Evolutionary conservation across 2,329 filamentous ascomycete species (phyloP), one percentile per base, ranked within the genome.

Genomic region (Stachybotrys chartarum): DNA sequence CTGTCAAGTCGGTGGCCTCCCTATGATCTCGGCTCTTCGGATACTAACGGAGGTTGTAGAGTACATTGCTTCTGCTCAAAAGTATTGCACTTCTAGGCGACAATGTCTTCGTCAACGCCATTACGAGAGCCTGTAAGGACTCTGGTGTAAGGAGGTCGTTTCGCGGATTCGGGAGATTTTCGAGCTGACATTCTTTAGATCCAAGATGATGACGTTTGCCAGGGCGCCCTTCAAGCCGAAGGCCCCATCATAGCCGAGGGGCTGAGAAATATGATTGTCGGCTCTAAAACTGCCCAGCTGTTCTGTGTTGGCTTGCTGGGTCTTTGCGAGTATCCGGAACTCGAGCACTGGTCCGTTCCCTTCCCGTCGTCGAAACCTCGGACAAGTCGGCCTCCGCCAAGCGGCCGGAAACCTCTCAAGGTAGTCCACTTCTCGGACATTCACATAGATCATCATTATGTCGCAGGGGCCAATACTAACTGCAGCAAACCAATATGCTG

Each of bases 401-500:
- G 76, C 53, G 73, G 75, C 3, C 65, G 75, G 63, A 60, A 68
- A 6, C 77, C 80, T 6, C 63, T 83, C 59, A 76, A 78, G 59
- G 71, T 85, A 5, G 79, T 83, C 30, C 82, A 85, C 61, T 80
- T 80, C 64, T 82, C 79, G 12, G 82, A 85, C 59, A 80, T 83
- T 47, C 82, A 85, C 56, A 69, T 85, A 54, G 82, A 85, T 58
- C 76, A 75, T 6, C 70, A 75, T 11, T 85, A 85, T 63, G 73
- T 74, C 30, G 66, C 73, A 2, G 82, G 82, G 0, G 72, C 79
- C 7, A 82, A 74, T 61, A 73, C 77, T 24, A 72, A 82, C 57
- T 85, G 82, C 66, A 74, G 74, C 31, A 82, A 83, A 63, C 80
- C 79, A 1, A 80, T 84, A 55, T 85, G 82, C 66, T 85, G 82